Conservation (phyloP, 371 early-diverging fungal species). For the Funneliformis caledonium region DNA sequence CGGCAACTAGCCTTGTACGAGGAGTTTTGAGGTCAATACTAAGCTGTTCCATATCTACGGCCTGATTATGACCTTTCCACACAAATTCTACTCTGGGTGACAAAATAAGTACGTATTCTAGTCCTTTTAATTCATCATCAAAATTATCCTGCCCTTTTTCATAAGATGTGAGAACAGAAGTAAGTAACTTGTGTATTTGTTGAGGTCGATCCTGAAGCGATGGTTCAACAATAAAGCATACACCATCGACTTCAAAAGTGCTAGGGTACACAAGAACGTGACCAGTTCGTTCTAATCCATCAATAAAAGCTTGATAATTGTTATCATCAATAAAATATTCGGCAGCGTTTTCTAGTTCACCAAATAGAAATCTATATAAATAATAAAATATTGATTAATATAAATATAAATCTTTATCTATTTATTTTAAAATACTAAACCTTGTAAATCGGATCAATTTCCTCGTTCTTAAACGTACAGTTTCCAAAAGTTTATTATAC, state of each 20-base stretch:
- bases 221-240: slow-evolving; percentile 63
- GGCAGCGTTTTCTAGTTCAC: slow-evolving; percentile 74
- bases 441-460: slow-evolving; percentile 67
- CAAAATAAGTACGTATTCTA: slow-evolving; percentile 26
- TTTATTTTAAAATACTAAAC: slow-evolving; percentile 39
- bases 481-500: slow-evolving; percentile 67
- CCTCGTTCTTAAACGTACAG: slow-evolving; percentile 67
- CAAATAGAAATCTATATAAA: slow-evolving; percentile 60
- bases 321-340: slow-evolving; percentile 70
- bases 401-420: background rate
- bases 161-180: slow-evolving; percentile 44
- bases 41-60: slow-evolving; percentile 24
- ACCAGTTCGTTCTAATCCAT: slow-evolving; percentile 63
- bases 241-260: slow-evolving; percentile 64
- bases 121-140: slow-evolving; percentile 39
- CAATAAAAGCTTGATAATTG: slow-evolving; percentile 56
- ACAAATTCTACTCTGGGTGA: slow-evolving; percentile 29
- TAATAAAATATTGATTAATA: background rate
- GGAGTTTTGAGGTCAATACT: slow-evolving; percentile 64
- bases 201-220: slow-evolving; percentile 45
- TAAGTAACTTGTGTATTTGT: slow-evolving; percentile 43
- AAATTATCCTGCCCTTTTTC: slow-evolving; percentile 29
- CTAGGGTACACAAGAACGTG: slow-evolving; percentile 74
- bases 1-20: slow-evolving; percentile 73
- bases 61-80: slow-evolving; percentile 37